Base-by-base conservation (phyloP, 2,329 filamentous ascomycete species). In the Arthrobotrys musiformis region DNA sequence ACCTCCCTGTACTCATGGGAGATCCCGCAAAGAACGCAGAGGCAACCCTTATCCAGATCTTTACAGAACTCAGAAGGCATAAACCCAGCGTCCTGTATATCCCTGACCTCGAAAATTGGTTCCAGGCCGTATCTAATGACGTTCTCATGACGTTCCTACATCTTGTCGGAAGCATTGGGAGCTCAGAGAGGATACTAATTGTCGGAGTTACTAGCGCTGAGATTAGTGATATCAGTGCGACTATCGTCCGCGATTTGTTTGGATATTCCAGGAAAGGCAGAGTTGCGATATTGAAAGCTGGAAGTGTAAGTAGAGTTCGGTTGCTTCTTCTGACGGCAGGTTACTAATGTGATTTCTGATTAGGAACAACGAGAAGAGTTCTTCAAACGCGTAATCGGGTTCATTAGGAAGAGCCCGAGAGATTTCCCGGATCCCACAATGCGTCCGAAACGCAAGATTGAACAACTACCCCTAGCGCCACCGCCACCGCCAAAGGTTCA, bases 1-100 rank as follows among this genome's bases (percentile, higher is more conserved):
- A 97, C 83, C 87, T 99, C 70, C 90, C 94, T 0, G 95, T 92
- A 15, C 86, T 99, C 70, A 87, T 97, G 74, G 93, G 91, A 70
- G 95, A 99, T 82, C 89, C 90, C 2, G 90, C 92, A 78, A 89
- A 89, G 85, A 90, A 92, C 0, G 88, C 92, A 15, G 95, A 98
- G 85, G 92, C 95, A 80, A 92, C 94, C 8, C 90, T 99, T 79
- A 93, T 97, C 11, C 91, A 94, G 79, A 87, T 97, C 6, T 98
- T 99, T 82, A 90, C 92, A 0, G 95, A 98, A 84, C 92, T 97
- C 40, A 93, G 94, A 83, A 90, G 94, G 40, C 93, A 97, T 82
- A 97, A 97, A 83, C 95, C 95, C 0, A 96, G 93, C 82, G 93
- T 98, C 40, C 95, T 99, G 62, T 98, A 94, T 83, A 92, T 99